These are phyloP conservation scores for Malassezia obtusa DNA, from an alignment of 1,284 basidiomycete species.

Conservation along the genomic window DNA sequence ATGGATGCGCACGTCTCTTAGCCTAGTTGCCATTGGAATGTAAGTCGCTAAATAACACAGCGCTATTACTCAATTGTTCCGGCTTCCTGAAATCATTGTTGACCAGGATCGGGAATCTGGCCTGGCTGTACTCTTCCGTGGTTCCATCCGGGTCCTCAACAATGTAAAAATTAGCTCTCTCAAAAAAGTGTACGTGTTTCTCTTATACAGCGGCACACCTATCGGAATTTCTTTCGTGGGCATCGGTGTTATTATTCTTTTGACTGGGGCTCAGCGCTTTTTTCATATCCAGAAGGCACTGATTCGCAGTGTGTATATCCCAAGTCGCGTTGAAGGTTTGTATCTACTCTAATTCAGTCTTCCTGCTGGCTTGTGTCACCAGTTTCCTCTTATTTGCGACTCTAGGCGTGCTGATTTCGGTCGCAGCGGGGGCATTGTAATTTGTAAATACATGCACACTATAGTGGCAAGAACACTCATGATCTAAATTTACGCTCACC, in stretches of 20 bases:
- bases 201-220: slow-evolving; percentile 22
- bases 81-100: slow-evolving; percentile 31
- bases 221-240: slow-evolving; percentile 33
- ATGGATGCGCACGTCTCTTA: slow-evolving; percentile 47
- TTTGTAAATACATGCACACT: not conserved
- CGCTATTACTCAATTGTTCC: slow-evolving; percentile 43
- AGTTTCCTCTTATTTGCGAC: slow-evolving; percentile 8
- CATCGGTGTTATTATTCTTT: slow-evolving; percentile 28
- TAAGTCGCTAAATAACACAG: slow-evolving; percentile 17
- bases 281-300: slow-evolving; percentile 30
- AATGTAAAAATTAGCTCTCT: not conserved
- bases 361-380: slow-evolving; percentile 5
- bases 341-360: not conserved
- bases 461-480: too few species aligned
- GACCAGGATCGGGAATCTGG: not conserved
- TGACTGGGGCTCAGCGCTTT: slow-evolving; percentile 26
- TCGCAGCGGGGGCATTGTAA: slow-evolving; percentile 10
- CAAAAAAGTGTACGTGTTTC: not conserved
- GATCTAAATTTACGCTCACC: too few species aligned
- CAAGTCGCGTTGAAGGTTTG: slow-evolving; percentile 32
- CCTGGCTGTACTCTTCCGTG: not conserved
- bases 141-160: not conserved
- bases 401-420: slow-evolving; percentile 10
- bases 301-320: slow-evolving; percentile 27
- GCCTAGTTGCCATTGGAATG: slow-evolving; percentile 40